A percentile compares a stretch with the other conserved stretches of the same genome.
These are phyloP conservation scores for Cladophialophora exuberans DNA, from an alignment of 2,329 filamentous ascomycete species.

Conservation along the genomic window DNA sequence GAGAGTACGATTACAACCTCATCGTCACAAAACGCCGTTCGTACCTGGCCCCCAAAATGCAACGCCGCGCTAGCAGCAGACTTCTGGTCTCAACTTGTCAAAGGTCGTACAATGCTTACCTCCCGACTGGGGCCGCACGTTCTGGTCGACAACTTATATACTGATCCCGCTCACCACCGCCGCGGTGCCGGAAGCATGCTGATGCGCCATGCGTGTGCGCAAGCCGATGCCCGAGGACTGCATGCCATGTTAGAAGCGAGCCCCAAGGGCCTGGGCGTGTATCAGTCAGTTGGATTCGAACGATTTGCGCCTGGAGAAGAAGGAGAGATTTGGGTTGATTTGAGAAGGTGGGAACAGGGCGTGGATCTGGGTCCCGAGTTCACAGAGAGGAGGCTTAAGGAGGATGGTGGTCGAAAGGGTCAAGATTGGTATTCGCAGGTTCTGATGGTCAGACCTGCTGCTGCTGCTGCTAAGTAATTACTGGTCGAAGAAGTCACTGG, in stretches of 20 bases:
- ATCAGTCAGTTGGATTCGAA: slow-evolving; percentile 17
- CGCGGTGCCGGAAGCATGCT: slow-evolving; percentile 22
- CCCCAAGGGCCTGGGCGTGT: slow-evolving; percentile 19
- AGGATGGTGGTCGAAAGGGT: not conserved
- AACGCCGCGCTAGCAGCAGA: slow-evolving; percentile 2
- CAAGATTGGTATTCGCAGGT: slow-evolving; percentile 19
- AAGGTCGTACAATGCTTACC: not conserved
- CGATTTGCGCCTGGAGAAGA: not conserved
- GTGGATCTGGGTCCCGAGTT: slow-evolving; percentile 20
- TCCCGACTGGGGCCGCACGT: slow-evolving; percentile 11
- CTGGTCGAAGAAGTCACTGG: too few species aligned
- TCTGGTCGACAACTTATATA: slow-evolving; percentile 24
- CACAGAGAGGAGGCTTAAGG: not conserved
- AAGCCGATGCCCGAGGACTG: slow-evolving; percentile 16
- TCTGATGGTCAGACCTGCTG: slow-evolving; percentile 16
- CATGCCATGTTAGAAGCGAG: slow-evolving; percentile 19
- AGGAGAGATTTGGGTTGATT: slow-evolving; percentile 21
- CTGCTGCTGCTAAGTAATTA: not conserved
- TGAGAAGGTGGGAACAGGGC: slow-evolving; percentile 16
- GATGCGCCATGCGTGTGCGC: slow-evolving; percentile 11
- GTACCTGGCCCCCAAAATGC: slow-evolving; percentile 7
- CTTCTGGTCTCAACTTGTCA: slow-evolving; percentile 12
- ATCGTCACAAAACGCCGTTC: not conserved
- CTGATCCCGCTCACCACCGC: slow-evolving; percentile 16
- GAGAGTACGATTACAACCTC: not conserved